A percentile compares a stretch with the other conserved stretches of the same genome.
These are phyloP conservation scores for Tardiomyces blankii DNA, from an alignment of 1,139 yeast species.

Conservation along the genomic window DNA sequence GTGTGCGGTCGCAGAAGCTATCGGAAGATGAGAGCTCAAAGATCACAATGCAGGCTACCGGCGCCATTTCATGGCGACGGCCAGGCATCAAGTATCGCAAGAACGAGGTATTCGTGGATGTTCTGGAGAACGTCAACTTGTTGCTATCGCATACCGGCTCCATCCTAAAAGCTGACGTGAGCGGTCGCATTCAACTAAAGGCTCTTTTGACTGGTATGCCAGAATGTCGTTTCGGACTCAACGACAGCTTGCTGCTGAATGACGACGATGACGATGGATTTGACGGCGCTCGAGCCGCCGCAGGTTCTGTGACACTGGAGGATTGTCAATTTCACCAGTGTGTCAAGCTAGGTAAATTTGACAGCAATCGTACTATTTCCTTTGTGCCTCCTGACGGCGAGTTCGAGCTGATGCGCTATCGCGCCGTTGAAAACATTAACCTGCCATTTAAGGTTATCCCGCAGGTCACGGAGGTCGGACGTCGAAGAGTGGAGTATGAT, in stretches of 20 bases:
- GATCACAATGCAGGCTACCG: constrained; percentile 31
- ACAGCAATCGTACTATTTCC: constrained; percentile 51
- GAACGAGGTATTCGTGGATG: constrained; percentile 71
- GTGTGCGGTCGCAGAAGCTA: constrained; percentile 10
- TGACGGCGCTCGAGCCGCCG: constrained; percentile 29
- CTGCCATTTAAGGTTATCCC: constrained; percentile 70
- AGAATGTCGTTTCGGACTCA: constrained; percentile 54
- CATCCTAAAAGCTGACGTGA: constrained; percentile 59
- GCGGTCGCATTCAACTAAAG: constrained; percentile 64
- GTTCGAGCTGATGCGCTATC: constrained; percentile 78
- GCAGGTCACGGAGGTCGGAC: constrained; percentile 42
- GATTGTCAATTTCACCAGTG: constrained; percentile 88
- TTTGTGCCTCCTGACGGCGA: constrained; percentile 91
- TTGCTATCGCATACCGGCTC: constrained; percentile 41
- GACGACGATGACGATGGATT: constrained; percentile 13
- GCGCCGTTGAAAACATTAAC: constrained; percentile 43
- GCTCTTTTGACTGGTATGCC: constrained; percentile 74
- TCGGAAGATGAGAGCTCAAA: constrained; percentile 14
- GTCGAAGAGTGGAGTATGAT: constrained; percentile 41
- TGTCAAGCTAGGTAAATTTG: constrained; percentile 61
- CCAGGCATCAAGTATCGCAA: constrained; percentile 66
- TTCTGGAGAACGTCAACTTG: constrained; percentile 63
- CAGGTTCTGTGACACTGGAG: constrained; percentile 47
- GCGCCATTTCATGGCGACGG: constrained; percentile 57
- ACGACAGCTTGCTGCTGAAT: constrained; percentile 28